Percentiles rank a stretch among this genome's conserved stretches.
Conservation (phyloP, 192 early-diverging fungal genomes). For the Coemansia sp. region DNA sequence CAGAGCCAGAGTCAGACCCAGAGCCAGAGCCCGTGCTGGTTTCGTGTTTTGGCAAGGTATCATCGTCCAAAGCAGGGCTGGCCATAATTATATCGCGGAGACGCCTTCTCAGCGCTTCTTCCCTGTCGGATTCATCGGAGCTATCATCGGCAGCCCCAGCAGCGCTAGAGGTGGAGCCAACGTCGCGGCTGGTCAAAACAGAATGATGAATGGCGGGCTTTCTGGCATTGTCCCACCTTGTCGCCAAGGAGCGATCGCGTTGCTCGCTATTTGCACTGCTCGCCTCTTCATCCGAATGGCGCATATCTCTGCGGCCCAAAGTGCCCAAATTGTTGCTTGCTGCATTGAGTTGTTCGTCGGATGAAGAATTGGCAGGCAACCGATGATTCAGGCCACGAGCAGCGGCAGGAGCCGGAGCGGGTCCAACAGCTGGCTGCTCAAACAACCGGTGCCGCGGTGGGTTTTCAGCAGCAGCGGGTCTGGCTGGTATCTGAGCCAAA, state of each 20-base stretch:
- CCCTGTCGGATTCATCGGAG: not conserved
- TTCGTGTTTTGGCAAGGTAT: too few species aligned
- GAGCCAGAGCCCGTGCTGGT: too few species aligned
- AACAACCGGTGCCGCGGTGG: conserved; percentile 42
- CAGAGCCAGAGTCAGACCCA: too few species aligned
- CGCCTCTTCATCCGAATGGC: not conserved
- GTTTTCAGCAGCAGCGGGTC: conserved; percentile 38
- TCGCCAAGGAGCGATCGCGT: too few species aligned
- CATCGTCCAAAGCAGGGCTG: too few species aligned
- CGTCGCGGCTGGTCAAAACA: not conserved
- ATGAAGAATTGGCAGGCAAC: not conserved
- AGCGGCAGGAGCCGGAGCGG: conserved; percentile 3
- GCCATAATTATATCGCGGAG: too few species aligned
- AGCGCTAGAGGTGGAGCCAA: not conserved
- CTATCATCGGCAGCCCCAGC: not conserved
- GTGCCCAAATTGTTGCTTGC: not conserved
- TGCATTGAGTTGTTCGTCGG: not conserved
- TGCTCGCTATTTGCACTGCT: not conserved
- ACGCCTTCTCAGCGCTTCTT: too few species aligned
- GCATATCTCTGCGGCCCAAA: not conserved
- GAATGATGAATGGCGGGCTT: not conserved
- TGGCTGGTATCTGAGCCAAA: conserved; percentile 22
- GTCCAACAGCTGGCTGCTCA: conserved; percentile 28
- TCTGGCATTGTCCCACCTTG: not conserved
- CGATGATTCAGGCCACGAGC: not conserved